Conservation (phyloP, 192 early-diverging fungal species). For the Funneliformis mosseae region DNA sequence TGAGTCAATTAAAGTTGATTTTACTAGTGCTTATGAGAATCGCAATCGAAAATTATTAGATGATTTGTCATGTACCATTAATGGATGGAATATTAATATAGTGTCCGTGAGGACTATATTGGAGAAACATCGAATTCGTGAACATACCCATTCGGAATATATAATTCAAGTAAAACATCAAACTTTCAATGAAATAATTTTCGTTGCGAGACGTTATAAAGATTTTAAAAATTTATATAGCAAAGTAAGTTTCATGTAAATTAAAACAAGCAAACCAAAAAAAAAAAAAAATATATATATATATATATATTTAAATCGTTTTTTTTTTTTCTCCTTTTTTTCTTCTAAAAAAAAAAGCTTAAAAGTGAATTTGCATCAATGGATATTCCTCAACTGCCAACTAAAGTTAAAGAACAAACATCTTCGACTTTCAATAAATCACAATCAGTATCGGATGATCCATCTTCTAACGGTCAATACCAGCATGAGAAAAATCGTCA, state of each 20-base stretch:
- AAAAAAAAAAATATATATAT: too few species aligned
- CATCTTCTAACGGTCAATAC: not conserved
- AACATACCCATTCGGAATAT: slow-evolving; percentile 38
- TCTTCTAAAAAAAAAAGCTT: slow-evolving; percentile 36
- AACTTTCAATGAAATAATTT: slow-evolving; percentile 32
- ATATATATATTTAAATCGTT: too few species aligned
- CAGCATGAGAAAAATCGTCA: slow-evolving; percentile 57
- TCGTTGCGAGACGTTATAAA: slow-evolving; percentile 50
- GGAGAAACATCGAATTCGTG: slow-evolving; percentile 29
- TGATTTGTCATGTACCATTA: slow-evolving; percentile 30
- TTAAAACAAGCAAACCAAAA: not conserved
- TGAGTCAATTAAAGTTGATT: slow-evolving; percentile 24
- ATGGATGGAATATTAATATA: slow-evolving; percentile 51
- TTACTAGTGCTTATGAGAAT: slow-evolving; percentile 1
- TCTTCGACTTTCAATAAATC: slow-evolving; percentile 22
- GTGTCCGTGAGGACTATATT: slow-evolving; percentile 42
- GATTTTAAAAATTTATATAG: slow-evolving; percentile 49
- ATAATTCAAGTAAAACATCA: slow-evolving; percentile 41
- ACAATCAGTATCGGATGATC: slow-evolving; percentile 2
- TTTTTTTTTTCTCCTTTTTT: too few species aligned
- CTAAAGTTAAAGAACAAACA: slow-evolving; percentile 39
- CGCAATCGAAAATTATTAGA: not conserved
- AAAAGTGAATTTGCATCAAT: slow-evolving; percentile 47
- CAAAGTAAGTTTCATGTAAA: slow-evolving; percentile 39
- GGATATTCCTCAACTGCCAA: slow-evolving; percentile 50